phyloP scores from a whole-genome alignment of 257 asterid species.

The Solanum appendiculatum region DNA sequence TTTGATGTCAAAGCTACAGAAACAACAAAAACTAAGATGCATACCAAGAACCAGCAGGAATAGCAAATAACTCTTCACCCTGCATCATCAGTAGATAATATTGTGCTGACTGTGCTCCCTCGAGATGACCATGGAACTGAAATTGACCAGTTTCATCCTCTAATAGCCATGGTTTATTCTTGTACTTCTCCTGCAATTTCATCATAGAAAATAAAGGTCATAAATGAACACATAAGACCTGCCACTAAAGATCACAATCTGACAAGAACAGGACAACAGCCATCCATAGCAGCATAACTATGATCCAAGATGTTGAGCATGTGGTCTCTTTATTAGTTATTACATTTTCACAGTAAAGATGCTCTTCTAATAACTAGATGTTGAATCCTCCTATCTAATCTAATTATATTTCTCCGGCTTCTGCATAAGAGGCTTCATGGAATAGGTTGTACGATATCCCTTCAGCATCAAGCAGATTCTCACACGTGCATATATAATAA shows the following conservation, averaged over 20 bases:
- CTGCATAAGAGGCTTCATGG: not conserved
- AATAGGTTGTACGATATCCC: not conserved
- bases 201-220: not conserved
- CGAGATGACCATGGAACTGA: constrained; percentile 82
- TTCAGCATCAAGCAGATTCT: not conserved
- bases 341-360: not conserved
- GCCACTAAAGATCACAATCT: not conserved
- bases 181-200: constrained; percentile 67
- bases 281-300: not conserved
- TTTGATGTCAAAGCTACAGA: not conserved
- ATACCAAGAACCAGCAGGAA: constrained; percentile 98
- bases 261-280: not conserved
- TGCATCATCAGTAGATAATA: constrained; percentile 94
- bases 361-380: not conserved
- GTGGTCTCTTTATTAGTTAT: not conserved
- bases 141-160: constrained; percentile 96
- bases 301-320: not conserved
- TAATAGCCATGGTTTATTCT: constrained; percentile 92
- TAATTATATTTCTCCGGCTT: not conserved
- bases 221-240: not conserved
- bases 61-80: constrained; percentile 91
- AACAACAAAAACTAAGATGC: not conserved
- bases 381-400: not conserved
- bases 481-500: not conserved
- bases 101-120: constrained; percentile 91